Conservation (phyloP, 2,329 filamentous ascomycete species). For the Colletotrichum orbiculare region DNA sequence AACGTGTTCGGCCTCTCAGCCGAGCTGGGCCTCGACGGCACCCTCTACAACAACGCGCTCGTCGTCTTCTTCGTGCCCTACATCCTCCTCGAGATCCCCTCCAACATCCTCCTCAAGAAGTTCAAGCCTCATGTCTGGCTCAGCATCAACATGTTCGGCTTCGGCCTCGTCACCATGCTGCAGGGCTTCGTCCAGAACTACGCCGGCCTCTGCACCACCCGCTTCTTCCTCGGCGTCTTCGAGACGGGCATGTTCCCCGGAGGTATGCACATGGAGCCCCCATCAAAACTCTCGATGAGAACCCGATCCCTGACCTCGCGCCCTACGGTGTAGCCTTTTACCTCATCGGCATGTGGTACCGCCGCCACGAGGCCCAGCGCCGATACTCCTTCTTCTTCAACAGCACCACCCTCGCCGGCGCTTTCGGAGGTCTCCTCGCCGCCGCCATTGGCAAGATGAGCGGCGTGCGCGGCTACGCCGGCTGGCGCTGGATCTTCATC, state of each 20-base stretch:
- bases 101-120: constrained; percentile 48
- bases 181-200: constrained; percentile 86
- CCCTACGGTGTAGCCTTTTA: constrained; percentile 61
- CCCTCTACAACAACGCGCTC: constrained; percentile 79
- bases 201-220: constrained; percentile 78
- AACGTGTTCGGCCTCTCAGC: constrained; percentile 71
- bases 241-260: constrained; percentile 74
- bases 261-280: constrained; percentile 62
- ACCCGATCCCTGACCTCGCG: background rate
- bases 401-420: constrained; percentile 67
- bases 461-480: constrained; percentile 71
- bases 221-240: constrained; percentile 86
- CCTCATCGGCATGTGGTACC: constrained; percentile 90
- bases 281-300: background rate
- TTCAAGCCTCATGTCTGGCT: constrained; percentile 76
- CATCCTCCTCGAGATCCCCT: constrained; percentile 75
- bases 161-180: constrained; percentile 78
- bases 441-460: constrained; percentile 76
- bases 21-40: constrained; percentile 69
- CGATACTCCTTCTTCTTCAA: constrained; percentile 95
- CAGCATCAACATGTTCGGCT: constrained; percentile 84
- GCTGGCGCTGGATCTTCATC: constrained; percentile 89
- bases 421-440: constrained; percentile 43
- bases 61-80: constrained; percentile 88
- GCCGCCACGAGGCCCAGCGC: constrained; percentile 86